Conservation (phyloP, 176 grass and related monocot species). For the Oryza officinalis region DNA sequence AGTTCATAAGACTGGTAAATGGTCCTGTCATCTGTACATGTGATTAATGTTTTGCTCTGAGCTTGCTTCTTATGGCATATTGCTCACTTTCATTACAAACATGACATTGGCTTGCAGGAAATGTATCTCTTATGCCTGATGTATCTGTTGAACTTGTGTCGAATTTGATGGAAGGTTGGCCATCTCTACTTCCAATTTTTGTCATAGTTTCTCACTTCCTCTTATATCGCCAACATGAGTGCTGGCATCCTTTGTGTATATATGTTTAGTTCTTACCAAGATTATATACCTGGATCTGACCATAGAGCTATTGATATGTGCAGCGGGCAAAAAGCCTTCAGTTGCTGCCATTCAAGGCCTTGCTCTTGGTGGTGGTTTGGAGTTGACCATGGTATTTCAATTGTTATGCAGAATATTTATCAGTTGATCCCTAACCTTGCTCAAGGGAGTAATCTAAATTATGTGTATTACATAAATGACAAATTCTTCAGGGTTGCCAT, state of each 20-base stretch:
- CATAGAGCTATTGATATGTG: slow-evolving; percentile 17
- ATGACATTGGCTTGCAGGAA: slow-evolving; percentile 45
- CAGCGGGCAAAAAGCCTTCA: slow-evolving; percentile 86
- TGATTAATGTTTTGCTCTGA: not conserved
- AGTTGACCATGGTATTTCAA: slow-evolving; percentile 69
- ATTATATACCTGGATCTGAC: slow-evolving; percentile 14
- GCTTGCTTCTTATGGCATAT: not conserved
- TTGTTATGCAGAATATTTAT: slow-evolving; percentile 25
- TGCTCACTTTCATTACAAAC: slow-evolving; percentile 20
- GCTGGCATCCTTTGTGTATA: not conserved
- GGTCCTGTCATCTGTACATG: not conserved
- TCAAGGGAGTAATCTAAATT: not conserved
- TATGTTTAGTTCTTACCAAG: not conserved
- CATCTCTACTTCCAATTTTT: slow-evolving; percentile 25
- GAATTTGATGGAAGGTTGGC: slow-evolving; percentile 72
- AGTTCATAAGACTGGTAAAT: slow-evolving; percentile 77
- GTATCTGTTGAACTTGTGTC: slow-evolving; percentile 89
- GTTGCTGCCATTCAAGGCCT: slow-evolving; percentile 94
- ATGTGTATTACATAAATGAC: slow-evolving; percentile 5
- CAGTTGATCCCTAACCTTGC: slow-evolving; percentile 1
- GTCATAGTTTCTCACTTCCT: not conserved
- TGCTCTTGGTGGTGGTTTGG: slow-evolving; percentile 95
- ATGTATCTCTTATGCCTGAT: slow-evolving; percentile 67
- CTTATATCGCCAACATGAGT: not conserved
- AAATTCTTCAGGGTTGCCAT: slow-evolving; percentile 73